These are phyloP conservation scores for Coprinopsis marcescibilis DNA, from an alignment of 768 basidiomycete species.

Conservation along the genomic window DNA sequence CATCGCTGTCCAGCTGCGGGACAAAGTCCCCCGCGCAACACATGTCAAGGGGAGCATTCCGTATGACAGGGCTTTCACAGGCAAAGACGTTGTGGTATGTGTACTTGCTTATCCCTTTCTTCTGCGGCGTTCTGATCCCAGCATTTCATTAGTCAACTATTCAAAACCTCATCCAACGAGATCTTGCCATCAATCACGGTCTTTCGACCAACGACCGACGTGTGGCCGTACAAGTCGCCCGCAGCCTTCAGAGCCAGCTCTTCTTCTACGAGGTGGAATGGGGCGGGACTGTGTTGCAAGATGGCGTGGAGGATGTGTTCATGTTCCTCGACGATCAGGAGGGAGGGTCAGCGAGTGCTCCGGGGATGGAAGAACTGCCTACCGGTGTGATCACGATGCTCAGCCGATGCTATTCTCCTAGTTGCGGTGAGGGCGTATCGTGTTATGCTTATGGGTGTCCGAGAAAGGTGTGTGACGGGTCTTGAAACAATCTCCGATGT, in stretches of 20 bases:
- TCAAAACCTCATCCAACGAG: constrained; percentile 76
- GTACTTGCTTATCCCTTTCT: not conserved
- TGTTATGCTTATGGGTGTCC: constrained; percentile 87
- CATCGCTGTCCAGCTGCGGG: constrained; percentile 82
- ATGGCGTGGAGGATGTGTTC: constrained; percentile 91
- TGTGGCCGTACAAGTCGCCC: constrained; percentile 79
- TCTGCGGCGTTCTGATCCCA: constrained; percentile 4
- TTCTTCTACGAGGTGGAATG: constrained; percentile 99
- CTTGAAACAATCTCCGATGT: not conserved
- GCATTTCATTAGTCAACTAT: constrained; percentile 61
- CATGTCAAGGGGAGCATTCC: constrained; percentile 93
- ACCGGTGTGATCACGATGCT: constrained; percentile 85
- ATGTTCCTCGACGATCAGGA: constrained; percentile 88
- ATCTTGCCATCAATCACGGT: constrained; percentile 62
- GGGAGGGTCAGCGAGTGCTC: constrained; percentile 48
- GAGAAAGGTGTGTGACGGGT: constrained; percentile 40
- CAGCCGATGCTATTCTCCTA: constrained; percentile 85
- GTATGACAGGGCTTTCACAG: constrained; percentile 87
- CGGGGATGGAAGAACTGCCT: constrained; percentile 65
- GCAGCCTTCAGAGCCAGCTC: constrained; percentile 83
- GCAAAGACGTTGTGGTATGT: constrained; percentile 57
- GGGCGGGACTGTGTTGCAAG: constrained; percentile 77
- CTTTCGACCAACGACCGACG: constrained; percentile 67
- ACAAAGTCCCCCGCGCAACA: constrained; percentile 80
- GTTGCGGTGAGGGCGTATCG: constrained; percentile 68